Base-by-base conservation (phyloP, 495 filamentous ascomycete species). In the Neurospora hispaniola region DNA sequence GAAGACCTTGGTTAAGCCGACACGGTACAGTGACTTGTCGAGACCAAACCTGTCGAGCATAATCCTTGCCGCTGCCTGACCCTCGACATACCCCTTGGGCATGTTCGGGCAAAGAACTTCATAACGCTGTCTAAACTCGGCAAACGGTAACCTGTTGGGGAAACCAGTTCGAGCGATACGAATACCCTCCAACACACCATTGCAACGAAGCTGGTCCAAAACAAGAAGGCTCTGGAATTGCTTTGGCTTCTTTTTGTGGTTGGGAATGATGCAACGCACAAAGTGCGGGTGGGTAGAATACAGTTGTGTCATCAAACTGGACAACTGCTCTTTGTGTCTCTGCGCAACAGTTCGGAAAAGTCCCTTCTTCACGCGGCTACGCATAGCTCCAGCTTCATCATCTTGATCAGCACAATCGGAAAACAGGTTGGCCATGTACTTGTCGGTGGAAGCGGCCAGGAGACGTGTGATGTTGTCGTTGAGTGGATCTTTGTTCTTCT, bases 401-500 rank as follows among this genome's bases (percentile, higher is more conserved):
- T 94, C 93, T 12, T 82, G 75, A 40, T 96, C 94, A 5, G 88
- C 89, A 75, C 94, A 98, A 79, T 99, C 96, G 7, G 88, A 84
- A 80, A 99, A 99, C 0, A 99, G 84, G 70, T 88, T 87, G 5
- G 94, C 92, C 74, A 97, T 86, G 80, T 98, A 93, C 71, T 86
- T 89, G 76, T 98, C 91, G 2, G 85, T 87, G 8, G 96, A 98
- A 5, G 86, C 85, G 48, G 94, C 93, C 16, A 99, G 87, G 8
- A 99, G 86, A 40, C 91, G 89, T 0, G 96, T 98, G 42, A 98
- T 85, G 75, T 97, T 99, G 84, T 99, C 96, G 73, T 98, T 98
- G 11, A 99, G 81, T 2, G 96, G 96, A 78, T 99, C 96, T 78
- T 99, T 99, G 83, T 99, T 99, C 86, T 98, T 99, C 79, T 98